These are phyloP conservation scores for Triticum timopheevii DNA, from an alignment of 176 grass and related monocot genomes.

Conservation along the genomic window DNA sequence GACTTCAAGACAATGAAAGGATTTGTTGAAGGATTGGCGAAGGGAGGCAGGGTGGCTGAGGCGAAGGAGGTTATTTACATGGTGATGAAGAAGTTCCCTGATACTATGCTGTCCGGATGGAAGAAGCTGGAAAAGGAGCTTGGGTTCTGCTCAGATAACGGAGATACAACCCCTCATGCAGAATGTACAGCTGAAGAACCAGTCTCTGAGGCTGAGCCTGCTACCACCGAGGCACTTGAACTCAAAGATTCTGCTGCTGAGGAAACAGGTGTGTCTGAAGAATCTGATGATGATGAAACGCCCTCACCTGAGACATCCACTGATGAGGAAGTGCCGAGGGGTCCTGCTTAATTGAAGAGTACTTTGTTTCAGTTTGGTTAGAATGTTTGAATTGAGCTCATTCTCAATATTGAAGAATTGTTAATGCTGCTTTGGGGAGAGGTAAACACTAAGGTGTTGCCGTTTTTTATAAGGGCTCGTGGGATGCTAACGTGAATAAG, in stretches of 20 bases:
- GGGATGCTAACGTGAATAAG: slow-evolving; percentile 17
- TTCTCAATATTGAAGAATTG: slow-evolving; percentile 3
- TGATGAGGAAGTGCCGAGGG: slow-evolving; percentile 18
- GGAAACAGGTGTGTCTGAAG: slow-evolving; percentile 14
- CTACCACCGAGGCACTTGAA: slow-evolving; percentile 11
- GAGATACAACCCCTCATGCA: not conserved
- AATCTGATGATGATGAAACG: slow-evolving; percentile 25
- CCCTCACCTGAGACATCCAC: not conserved
- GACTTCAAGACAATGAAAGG: slow-evolving; percentile 48
- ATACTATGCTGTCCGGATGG: slow-evolving; percentile 49
- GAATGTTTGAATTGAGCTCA: slow-evolving; percentile 20
- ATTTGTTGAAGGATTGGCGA: slow-evolving; percentile 53
- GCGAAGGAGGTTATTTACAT: slow-evolving; percentile 40
- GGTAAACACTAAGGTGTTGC: slow-evolving; percentile 9
- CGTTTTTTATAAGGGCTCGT: slow-evolving; percentile 6
- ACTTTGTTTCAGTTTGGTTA: slow-evolving; percentile 18
- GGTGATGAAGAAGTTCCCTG: slow-evolving; percentile 38
- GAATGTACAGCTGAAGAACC: slow-evolving; percentile 22
- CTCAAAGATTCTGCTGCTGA: slow-evolving; percentile 6
- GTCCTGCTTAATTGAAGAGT: slow-evolving; percentile 27
- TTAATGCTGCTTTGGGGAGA: slow-evolving; percentile 24
- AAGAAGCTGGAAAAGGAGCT: slow-evolving; percentile 61
- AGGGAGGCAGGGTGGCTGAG: slow-evolving; percentile 45
- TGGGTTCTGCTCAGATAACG: slow-evolving; percentile 37
- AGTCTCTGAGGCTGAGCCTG: slow-evolving; percentile 5